These are phyloP conservation scores for Diutina siamensis DNA, from an alignment of 1,139 yeast species.

Conservation along the genomic window DNA sequence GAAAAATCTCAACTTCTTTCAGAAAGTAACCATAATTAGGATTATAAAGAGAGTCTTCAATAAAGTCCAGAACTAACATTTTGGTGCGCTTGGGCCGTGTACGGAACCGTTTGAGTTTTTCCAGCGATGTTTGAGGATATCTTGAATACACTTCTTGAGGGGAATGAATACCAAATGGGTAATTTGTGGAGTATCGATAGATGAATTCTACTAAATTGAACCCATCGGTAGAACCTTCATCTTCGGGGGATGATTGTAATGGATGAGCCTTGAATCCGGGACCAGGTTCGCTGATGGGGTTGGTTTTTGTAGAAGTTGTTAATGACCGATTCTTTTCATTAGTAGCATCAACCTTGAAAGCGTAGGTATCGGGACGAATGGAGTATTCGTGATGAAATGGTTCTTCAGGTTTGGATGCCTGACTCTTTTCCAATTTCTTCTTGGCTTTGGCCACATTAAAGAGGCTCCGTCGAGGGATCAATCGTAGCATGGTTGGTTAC, in stretches of 20 bases:
- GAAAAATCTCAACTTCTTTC: slow-evolving; percentile 69
- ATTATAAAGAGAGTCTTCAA: slow-evolving; percentile 76
- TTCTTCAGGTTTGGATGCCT: slow-evolving; percentile 14
- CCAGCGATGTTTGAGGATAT: slow-evolving; percentile 31
- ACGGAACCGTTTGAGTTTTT: slow-evolving; percentile 31
- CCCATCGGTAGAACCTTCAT: background rate
- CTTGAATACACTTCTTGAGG: slow-evolving; percentile 32
- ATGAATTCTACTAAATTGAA: slow-evolving; percentile 25
- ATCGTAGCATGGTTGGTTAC: background rate
- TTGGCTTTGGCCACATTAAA: background rate
- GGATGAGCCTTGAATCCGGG: slow-evolving; percentile 15
- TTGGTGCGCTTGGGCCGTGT: slow-evolving; percentile 51
- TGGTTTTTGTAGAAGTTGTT: background rate
- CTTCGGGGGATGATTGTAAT: slow-evolving; percentile 16
- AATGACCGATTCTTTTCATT: slow-evolving; percentile 13
- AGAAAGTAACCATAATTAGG: slow-evolving; percentile 77
- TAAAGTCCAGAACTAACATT: slow-evolving; percentile 68
- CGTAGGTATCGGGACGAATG: slow-evolving; percentile 36
- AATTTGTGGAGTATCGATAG: slow-evolving; percentile 32
- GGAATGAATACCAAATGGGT: slow-evolving; percentile 27
- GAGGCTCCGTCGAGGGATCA: background rate
- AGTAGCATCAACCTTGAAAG: slow-evolving; percentile 28
- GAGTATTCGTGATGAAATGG: slow-evolving; percentile 33
- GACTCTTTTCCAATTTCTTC: slow-evolving; percentile 8
- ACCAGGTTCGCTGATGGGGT: background rate